These are phyloP conservation scores for Jimgerdemannia flammicorona DNA, from an alignment of 192 early-diverging fungal genomes.

Conservation along the genomic window DNA sequence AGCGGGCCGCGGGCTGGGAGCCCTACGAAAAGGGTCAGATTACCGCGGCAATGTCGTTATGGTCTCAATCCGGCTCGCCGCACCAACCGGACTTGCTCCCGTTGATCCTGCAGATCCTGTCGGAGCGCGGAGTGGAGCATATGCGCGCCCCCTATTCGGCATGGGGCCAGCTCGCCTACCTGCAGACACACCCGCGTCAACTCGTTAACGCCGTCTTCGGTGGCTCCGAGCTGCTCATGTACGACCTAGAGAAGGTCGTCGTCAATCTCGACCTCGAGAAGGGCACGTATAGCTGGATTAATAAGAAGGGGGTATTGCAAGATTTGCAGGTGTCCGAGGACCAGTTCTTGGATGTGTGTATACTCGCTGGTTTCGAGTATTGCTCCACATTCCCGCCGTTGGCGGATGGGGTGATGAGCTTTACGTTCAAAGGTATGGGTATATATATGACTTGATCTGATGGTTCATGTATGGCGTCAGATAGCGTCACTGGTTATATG, in stretches of 20 bases:
- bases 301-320: slow-evolving; percentile 54
- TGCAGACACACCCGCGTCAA: slow-evolving; percentile 64
- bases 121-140: slow-evolving; percentile 61
- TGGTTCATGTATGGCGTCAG: not conserved
- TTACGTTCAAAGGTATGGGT: slow-evolving; percentile 62
- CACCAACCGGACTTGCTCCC: slow-evolving; percentile 61
- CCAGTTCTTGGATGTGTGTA: slow-evolving; percentile 76
- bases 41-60: slow-evolving; percentile 54
- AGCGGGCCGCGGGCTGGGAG: slow-evolving; percentile 68
- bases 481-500: not conserved
- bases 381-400: slow-evolving; percentile 70
- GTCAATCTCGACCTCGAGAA: slow-evolving; percentile 60
- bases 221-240: slow-evolving; percentile 73
- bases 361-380: slow-evolving; percentile 77
- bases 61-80: slow-evolving; percentile 47
- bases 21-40: slow-evolving; percentile 54
- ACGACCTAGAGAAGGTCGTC: slow-evolving; percentile 70
- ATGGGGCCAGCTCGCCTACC: slow-evolving; percentile 75
- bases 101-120: slow-evolving; percentile 66
- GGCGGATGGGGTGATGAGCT: slow-evolving; percentile 41
- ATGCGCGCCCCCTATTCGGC: slow-evolving; percentile 79
- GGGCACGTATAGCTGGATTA: slow-evolving; percentile 59
- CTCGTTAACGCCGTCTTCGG: slow-evolving; percentile 68
- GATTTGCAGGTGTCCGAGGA: slow-evolving; percentile 60
- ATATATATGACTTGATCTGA: not conserved